These are phyloP conservation scores for Penicillium psychrofluorescens DNA, from an alignment of 495 filamentous ascomycete species.

Conservation along the genomic window DNA sequence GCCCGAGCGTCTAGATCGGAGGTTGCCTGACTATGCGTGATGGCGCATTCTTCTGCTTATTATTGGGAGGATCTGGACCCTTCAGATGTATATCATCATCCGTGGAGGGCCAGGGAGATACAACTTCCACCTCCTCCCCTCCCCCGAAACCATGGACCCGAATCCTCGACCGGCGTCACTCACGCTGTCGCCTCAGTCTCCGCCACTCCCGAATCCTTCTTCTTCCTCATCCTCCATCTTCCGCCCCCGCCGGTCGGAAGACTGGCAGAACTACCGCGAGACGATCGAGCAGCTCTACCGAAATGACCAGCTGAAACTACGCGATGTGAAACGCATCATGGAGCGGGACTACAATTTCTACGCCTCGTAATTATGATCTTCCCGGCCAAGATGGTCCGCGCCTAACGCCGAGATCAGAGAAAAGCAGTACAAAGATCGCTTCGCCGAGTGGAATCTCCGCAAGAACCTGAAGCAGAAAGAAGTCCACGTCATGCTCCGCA, in stretches of 20 bases:
- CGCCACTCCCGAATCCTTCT: conserved; percentile 6
- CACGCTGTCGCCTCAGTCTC: conserved; percentile 16
- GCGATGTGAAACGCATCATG: conserved; percentile 38
- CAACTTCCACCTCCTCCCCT: neutral
- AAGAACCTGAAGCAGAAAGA: conserved; percentile 40
- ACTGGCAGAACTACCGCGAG: conserved; percentile 35
- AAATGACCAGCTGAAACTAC: conserved; percentile 33
- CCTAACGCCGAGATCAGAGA: conserved; percentile 23
- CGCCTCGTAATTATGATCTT: conserved; percentile 28
- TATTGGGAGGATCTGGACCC: neutral
- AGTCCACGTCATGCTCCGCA: conserved; percentile 36
- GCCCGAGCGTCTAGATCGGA: conserved; percentile 7
- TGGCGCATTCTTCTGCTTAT: neutral
- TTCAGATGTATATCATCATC: too few species aligned
- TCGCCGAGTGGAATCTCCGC: conserved; percentile 35
- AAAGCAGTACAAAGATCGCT: conserved; percentile 42
- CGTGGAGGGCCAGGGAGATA: too few species aligned
- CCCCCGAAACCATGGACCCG: conserved; percentile 10
- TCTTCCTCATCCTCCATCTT: conserved; percentile 18
- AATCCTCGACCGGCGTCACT: conserved; percentile 4
- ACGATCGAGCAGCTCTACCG: conserved; percentile 36
- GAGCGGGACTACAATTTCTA: conserved; percentile 34
- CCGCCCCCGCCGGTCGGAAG: conserved; percentile 34
- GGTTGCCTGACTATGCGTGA: conserved; percentile 11
- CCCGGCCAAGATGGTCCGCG: conserved; percentile 1